Percentiles rank a stretch among this genome's conserved stretches.
Conservation (phyloP, 805 yeast species). For the Starmerella tilneyi region DNA sequence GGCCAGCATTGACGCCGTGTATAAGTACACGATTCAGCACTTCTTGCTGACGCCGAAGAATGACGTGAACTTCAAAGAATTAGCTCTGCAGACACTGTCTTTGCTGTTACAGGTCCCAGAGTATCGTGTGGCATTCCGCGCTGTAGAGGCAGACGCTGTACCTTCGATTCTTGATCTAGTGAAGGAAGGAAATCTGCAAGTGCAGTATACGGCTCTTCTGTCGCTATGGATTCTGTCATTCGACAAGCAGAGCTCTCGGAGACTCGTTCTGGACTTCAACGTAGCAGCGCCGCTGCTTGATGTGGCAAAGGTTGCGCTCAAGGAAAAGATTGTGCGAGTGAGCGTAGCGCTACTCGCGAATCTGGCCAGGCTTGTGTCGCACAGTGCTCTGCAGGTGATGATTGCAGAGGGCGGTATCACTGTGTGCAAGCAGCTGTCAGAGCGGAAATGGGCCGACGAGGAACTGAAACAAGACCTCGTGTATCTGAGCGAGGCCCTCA, state of each 20-base stretch:
- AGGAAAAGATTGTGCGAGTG: conserved; percentile 82
- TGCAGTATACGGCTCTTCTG: conserved; percentile 69
- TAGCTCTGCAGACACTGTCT: conserved; percentile 55
- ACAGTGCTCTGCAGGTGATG: conserved; percentile 49
- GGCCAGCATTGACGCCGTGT: conserved; percentile 31
- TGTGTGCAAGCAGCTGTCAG: conserved; percentile 56
- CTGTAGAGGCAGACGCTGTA: conserved; percentile 35
- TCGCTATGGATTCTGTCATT: conserved; percentile 80
- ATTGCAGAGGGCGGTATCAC: conserved; percentile 67
- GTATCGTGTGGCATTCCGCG: conserved; percentile 47
- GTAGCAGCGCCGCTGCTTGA: conserved; percentile 30
- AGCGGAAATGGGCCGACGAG: conserved; percentile 89
- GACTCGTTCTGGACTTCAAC: conserved; percentile 43
- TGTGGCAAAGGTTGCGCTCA: conserved; percentile 72
- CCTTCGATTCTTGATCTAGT: conserved; percentile 44
- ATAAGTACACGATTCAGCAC: conserved; percentile 27
- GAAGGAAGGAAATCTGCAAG: conserved; percentile 45
- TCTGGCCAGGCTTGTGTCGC: conserved; percentile 30
- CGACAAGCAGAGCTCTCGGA: conserved; percentile 42
- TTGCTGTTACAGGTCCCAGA: conserved; percentile 46
- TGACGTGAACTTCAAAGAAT: conserved; percentile 45
- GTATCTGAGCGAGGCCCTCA: conserved; percentile 47
- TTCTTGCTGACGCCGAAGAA: conserved; percentile 30
- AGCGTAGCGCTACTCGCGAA: conserved; percentile 58
- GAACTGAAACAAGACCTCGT: conserved; percentile 70